Percentiles rank a stretch among this genome's conserved stretches.
phyloP scores from a whole-genome alignment of 176 grass and related monocot species.

The Phyllostachys edulis region DNA sequence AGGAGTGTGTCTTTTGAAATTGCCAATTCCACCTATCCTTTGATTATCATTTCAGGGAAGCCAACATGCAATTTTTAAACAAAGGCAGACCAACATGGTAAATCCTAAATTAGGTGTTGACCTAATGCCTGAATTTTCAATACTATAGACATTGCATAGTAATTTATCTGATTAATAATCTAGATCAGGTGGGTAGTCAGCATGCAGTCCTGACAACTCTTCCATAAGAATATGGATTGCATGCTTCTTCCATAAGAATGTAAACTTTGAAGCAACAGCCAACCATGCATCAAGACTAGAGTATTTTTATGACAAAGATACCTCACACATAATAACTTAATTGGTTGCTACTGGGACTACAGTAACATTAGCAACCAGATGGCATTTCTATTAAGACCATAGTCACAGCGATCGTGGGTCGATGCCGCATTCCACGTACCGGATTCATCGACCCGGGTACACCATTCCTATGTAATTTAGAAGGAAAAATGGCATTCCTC shows the following conservation, averaged over 20 bases:
- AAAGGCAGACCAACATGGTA: not conserved
- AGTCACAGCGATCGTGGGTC: too few species aligned
- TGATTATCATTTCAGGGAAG: slow-evolving; percentile 8
- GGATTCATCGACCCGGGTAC: too few species aligned
- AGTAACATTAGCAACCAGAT: not conserved
- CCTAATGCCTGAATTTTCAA: not conserved
- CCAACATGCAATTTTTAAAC: not conserved
- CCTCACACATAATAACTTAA: not conserved
- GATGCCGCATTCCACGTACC: too few species aligned
- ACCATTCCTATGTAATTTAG: too few species aligned
- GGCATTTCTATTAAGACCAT: not conserved
- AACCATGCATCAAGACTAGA: not conserved
- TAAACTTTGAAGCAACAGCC: not conserved
- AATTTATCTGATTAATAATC: not conserved
- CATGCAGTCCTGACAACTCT: not conserved
- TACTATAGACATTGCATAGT: not conserved
- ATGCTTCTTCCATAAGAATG: not conserved
- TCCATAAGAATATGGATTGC: not conserved
- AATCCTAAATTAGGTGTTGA: slow-evolving; percentile 5
- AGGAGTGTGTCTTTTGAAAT: not conserved
- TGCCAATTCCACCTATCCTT: not conserved
- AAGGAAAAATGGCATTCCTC: too few species aligned
- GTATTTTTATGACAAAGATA: not conserved
- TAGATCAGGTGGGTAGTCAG: not conserved
- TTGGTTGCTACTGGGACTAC: not conserved